These are phyloP conservation scores for Chenopodium quinoa DNA, from an alignment of 148 eudicot genomes.

Conservation along the genomic window DNA sequence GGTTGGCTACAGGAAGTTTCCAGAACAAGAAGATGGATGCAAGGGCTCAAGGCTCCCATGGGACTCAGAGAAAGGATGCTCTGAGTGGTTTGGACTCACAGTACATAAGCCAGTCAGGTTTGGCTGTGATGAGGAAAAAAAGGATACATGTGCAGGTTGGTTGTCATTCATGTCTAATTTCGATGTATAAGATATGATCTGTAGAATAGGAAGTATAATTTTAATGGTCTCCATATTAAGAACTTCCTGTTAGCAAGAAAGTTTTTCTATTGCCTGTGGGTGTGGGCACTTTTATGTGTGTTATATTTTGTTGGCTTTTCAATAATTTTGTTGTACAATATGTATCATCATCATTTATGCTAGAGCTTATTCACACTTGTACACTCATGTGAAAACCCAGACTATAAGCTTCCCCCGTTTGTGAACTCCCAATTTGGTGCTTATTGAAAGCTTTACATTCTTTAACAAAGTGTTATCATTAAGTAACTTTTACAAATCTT, in stretches of 20 bases:
- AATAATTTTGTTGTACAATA: neutral
- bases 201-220: neutral
- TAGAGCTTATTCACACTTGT: neutral
- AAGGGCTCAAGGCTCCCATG: slow-evolving; percentile 51
- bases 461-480: neutral
- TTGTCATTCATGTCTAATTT: slow-evolving; percentile 9
- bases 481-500: slow-evolving; percentile 14
- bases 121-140: slow-evolving; percentile 79
- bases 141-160: slow-evolving; percentile 87
- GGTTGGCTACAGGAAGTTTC: slow-evolving; percentile 49
- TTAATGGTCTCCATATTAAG: neutral
- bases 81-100: slow-evolving; percentile 55
- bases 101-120: slow-evolving; percentile 65
- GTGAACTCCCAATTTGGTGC: neutral
- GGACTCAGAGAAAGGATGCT: slow-evolving; percentile 56
- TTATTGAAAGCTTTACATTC: neutral
- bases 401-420: neutral
- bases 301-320: neutral
- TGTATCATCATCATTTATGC: neutral
- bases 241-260: neutral
- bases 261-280: neutral
- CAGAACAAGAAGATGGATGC: slow-evolving; percentile 59
- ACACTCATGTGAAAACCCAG: neutral
- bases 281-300: neutral
- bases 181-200: neutral